Base-by-base conservation (phyloP, 495 filamentous ascomycete genomes). In the Annulohypoxylon stygium region DNA sequence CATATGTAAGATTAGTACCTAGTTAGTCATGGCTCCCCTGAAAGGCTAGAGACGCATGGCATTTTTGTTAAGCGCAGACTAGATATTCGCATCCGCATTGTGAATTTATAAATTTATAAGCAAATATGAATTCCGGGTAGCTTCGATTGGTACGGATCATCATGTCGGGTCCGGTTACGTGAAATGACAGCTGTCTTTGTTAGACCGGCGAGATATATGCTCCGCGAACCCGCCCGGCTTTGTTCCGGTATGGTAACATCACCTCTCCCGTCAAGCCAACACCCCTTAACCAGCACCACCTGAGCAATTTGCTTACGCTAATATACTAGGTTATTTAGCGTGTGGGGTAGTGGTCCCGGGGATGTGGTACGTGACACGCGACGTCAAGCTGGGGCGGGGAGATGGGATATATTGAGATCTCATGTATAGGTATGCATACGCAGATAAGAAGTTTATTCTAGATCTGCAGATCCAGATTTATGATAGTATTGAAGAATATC, bases 221-320 rank as follows among this genome's bases (percentile, higher is more conserved):
- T 9, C 61, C 61, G 61, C 10, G 8, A 6, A 7, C 20, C 34
- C 11, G 33, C 4, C 14, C 23, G 8, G 18, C 39, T 12, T 16
- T 36, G 10, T n/a, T 51, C 33, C 45, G 37, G 33, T 10, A 25
- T 14, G n/a, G 45, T 65, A 41, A 65, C 36, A 65, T 65, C 61
- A 65, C 61, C n/a, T 20, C 20, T 6, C 37, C 37, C 41, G 41
- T 30, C 30, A 30, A 30, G 5, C 30, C 30, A 30, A 30, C 30
- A 30, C 30, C 30, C 30, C 30, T 30, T 30, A 23, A 23, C 20
- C 20, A 23, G 20, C 20, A 23, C 20, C 20, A 23, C 20, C 20
- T 23, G 20, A 23, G 20, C 20, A 30, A 12, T 25, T 53, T 45
- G 41, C 41, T 45, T 16, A 16, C 37, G 12, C 3, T 12, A 41